Base-by-base conservation (phyloP, 352 stramenopile genomes). In the Phytophthora ramorum region DNA sequence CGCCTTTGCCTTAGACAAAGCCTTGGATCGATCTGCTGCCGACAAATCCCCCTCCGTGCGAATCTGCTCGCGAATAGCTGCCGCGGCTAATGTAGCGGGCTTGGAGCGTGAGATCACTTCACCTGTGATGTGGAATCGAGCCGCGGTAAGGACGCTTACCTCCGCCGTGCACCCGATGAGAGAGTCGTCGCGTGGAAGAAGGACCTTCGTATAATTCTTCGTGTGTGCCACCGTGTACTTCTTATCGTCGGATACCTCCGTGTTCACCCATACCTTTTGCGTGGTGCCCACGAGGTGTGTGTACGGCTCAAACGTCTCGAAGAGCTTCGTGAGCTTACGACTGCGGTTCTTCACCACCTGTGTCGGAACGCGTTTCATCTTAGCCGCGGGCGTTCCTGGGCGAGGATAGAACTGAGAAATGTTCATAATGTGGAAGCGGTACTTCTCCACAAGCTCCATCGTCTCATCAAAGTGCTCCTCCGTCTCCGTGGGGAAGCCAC, bases 401-500 rank as follows among this genome's bases (percentile, higher is more conserved):
- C 93, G 87, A 34, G 92, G 90, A 70, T 98, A 98, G 58, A 98
- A 98, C 67, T 97, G 88, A 30, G 91, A 97, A 65, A 98, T 98
- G 69, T 98, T 98, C 70, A 96, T 89, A 58, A 97, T 93, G 61
- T 91, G 78, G 59, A 98, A 97, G 35, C 79, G 75, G 63, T 98
- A 97, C 35, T 96, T 82, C 43, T 89, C 75, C 14, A 97, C 79
- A 8, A 98, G 79, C 56, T 72, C 64, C 79, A 97, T 91, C 7
- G 92, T 98, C 63, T 93, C 74, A 35, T 93, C 78, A 61, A 97
- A 97, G 40, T 98, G 79, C 32, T 83, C 79, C 40, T 98, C 90
- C 0, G 82, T 97, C 75, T 98, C 93, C 12, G 79, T 78, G 8
- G 91, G 89, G 63, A 98, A 98, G 24, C 93, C 93, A 37, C 93